Evolutionary conservation across 768 basidiomycete genomes (phyloP).

Genomic region (Tulasnella sp.): DNA sequence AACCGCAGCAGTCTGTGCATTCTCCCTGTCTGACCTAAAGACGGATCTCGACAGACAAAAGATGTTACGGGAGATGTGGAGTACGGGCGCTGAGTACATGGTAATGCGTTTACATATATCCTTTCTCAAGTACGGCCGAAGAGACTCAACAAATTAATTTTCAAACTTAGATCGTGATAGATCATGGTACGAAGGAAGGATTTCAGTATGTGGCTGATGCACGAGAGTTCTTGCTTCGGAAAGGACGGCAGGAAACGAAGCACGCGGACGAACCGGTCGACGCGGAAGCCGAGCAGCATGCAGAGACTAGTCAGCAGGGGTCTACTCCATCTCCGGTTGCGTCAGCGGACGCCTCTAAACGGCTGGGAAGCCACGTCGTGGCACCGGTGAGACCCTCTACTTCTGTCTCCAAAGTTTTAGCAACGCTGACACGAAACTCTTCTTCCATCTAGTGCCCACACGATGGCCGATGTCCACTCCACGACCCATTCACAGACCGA

Average conservation of each 20-base stretch:
- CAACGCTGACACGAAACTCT: background rate
- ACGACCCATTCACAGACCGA: conserved; percentile 29
- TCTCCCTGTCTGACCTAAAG: conserved; percentile 63
- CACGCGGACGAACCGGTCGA: conserved; percentile 38
- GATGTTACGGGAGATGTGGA: conserved; percentile 79
- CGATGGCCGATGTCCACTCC: conserved; percentile 71
- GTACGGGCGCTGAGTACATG: conserved; percentile 76
- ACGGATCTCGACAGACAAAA: conserved; percentile 47
- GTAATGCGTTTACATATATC: conserved; percentile 32
- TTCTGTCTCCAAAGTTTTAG: conserved; percentile 11
- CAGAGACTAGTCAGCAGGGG: conserved; percentile 14
- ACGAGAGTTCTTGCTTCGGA: conserved; percentile 54
- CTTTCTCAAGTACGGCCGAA: conserved; percentile 6
- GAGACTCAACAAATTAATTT: too few relatives aligned
- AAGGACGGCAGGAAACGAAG: conserved; percentile 37
- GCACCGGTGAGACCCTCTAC: conserved; percentile 55
- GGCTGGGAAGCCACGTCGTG: conserved; percentile 62
- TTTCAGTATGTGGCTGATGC: conserved; percentile 74
- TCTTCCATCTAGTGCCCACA: conserved; percentile 65
- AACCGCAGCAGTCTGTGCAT: conserved; percentile 76
- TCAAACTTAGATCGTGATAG: conserved; percentile 65
- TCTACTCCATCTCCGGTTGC: background rate
- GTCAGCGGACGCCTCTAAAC: background rate
- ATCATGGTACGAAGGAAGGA: conserved; percentile 64
- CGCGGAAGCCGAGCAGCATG: conserved; percentile 20